Evolutionary conservation across 1,284 basidiomycete genomes (phyloP).

Genomic region (Inonotus obliquus): DNA sequence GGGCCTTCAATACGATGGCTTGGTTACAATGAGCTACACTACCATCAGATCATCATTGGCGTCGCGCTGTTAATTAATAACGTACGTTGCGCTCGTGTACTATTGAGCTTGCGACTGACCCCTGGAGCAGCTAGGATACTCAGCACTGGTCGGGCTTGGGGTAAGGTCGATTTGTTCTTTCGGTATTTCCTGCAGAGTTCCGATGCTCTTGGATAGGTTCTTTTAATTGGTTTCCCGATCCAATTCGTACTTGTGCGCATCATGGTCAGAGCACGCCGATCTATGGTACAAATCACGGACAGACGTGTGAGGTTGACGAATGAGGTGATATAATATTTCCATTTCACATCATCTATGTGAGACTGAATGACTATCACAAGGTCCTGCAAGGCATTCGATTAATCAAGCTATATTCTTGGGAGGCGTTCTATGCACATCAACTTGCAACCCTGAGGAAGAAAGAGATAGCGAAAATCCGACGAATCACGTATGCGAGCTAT

Average conservation of each 20-base stretch:
- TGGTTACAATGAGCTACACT: neutral
- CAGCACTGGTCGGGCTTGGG: conserved; percentile 67
- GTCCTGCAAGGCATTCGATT: conserved; percentile 60
- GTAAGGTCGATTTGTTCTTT: conserved; percentile 32
- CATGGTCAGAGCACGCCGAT: conserved; percentile 60
- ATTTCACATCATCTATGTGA: neutral
- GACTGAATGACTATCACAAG: conserved; percentile 25
- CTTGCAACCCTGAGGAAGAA: conserved; percentile 45
- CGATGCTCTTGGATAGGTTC: conserved; percentile 31
- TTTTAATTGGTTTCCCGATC: conserved; percentile 57
- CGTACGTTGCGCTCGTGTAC: conserved; percentile 29
- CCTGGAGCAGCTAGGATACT: conserved; percentile 53
- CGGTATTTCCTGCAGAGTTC: neutral
- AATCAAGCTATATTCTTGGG: conserved; percentile 60
- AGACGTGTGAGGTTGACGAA: conserved; percentile 59
- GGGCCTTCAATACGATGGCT: neutral
- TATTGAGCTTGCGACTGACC: neutral
- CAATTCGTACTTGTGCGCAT: conserved; percentile 58
- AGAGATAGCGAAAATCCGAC: conserved; percentile 49
- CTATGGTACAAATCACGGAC: conserved; percentile 72
- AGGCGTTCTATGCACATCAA: conserved; percentile 54
- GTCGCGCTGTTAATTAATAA: conserved; percentile 61
- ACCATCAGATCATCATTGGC: conserved; percentile 51
- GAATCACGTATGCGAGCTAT: conserved; percentile 40
- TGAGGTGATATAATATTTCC: conserved; percentile 37